A percentile compares a stretch with the other conserved stretches of the same genome.
phyloP scores from a whole-genome alignment of 179 eudicot genomes.

The Sideroxylon spinosum region DNA sequence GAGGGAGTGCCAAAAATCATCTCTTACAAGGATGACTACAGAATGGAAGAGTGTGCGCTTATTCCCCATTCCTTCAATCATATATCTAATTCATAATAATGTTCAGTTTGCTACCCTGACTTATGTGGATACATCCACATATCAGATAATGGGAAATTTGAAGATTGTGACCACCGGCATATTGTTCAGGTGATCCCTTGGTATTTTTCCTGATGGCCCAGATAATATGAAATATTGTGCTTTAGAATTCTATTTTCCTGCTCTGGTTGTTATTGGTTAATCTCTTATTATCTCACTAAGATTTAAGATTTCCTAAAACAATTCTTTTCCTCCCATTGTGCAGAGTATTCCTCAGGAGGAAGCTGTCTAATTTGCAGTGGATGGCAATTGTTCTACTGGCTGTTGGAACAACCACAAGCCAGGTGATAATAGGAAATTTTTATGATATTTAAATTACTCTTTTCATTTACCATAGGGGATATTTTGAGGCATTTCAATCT shows the following conservation, averaged over 20 bases:
- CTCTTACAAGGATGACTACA: slow-evolving; percentile 81
- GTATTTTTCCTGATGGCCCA: not conserved
- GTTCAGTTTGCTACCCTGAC: slow-evolving; percentile 94
- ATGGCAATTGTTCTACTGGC: slow-evolving; percentile 82
- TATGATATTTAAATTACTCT: not conserved
- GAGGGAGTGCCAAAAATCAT: slow-evolving; percentile 55
- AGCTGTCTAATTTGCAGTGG: slow-evolving; percentile 86
- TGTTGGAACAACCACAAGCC: slow-evolving; percentile 91
- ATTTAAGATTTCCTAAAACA: not conserved
- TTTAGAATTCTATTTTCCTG: not conserved
- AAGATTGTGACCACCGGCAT: slow-evolving; percentile 86
- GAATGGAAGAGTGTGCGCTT: slow-evolving; percentile 79
- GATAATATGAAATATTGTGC: not conserved
- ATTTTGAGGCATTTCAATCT: slow-evolving; percentile 1
- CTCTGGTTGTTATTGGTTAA: not conserved
- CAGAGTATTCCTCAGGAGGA: slow-evolving; percentile 78
- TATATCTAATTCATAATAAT: slow-evolving; percentile 85
- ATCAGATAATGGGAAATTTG: slow-evolving; percentile 91
- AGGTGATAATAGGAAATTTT: slow-evolving; percentile 44
- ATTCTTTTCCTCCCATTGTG: slow-evolving; percentile 1
- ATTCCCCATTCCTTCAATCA: slow-evolving; percentile 83
- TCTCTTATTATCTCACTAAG: not conserved
- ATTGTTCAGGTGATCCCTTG: slow-evolving; percentile 61
- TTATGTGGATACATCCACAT: slow-evolving; percentile 86
- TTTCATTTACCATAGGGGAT: not conserved